These are phyloP conservation scores for Arabis alpina DNA, from an alignment of 345 rosid genomes.

Conservation along the genomic window DNA sequence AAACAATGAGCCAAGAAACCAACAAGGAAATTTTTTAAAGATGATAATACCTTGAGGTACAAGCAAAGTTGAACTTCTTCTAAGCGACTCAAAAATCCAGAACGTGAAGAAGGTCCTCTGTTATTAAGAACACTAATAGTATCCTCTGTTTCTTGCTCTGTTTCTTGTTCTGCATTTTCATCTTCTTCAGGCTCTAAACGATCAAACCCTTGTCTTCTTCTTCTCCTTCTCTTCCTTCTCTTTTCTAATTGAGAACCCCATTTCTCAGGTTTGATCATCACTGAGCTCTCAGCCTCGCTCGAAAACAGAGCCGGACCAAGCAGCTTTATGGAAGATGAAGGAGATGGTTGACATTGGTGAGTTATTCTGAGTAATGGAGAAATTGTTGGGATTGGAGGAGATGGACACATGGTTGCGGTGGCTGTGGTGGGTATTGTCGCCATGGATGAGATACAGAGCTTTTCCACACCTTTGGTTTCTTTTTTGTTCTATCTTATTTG, in stretches of 20 bases:
- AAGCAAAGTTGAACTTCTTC: conserved; percentile 61
- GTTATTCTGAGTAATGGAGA: conserved; percentile 42
- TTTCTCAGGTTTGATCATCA: conserved; percentile 46
- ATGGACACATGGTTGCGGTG: conserved; percentile 46
- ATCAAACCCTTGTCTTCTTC: conserved; percentile 43
- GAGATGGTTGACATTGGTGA: conserved; percentile 44
- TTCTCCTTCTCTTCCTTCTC: conserved; percentile 52
- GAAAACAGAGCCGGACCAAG: conserved; percentile 24
- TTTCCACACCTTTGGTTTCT: conserved; percentile 32
- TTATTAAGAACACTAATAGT: not conserved
- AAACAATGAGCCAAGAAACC: too few relatives aligned
- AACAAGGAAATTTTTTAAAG: not conserved
- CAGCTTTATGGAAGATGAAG: conserved; percentile 38
- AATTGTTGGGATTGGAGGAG: conserved; percentile 48
- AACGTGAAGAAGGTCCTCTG: conserved; percentile 43
- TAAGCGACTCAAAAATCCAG: conserved; percentile 44
- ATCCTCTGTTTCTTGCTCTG: conserved; percentile 19
- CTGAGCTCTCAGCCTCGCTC: conserved; percentile 38
- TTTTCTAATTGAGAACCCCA: conserved; percentile 42
- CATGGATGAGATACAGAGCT: conserved; percentile 45
- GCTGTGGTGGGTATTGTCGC: conserved; percentile 50
- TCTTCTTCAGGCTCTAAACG: conserved; percentile 37
- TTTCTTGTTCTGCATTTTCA: conserved; percentile 19
- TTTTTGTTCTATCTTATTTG: conserved; percentile 34
- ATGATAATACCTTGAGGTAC: conserved; percentile 48